These are phyloP conservation scores for Pseudoturritis turrita DNA, from an alignment of 345 rosid genomes.

Conservation along the genomic window DNA sequence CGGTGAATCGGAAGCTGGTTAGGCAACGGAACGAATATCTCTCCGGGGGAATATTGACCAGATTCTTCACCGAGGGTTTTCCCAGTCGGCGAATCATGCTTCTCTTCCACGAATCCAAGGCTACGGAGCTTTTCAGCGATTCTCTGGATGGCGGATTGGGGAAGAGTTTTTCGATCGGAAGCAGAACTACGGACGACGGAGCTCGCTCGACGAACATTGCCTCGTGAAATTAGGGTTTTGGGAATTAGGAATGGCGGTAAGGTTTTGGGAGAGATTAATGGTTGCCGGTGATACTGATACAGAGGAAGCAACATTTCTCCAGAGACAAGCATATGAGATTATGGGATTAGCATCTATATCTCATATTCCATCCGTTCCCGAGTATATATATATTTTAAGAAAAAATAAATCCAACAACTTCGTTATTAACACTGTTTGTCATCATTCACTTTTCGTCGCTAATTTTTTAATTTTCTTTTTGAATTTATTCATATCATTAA, in stretches of 20 bases:
- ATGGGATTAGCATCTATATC: too few relatives aligned
- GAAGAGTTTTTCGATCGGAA: constrained; percentile 38
- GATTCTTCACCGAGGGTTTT: background rate
- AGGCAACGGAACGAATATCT: constrained; percentile 79
- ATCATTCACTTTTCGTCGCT: background rate
- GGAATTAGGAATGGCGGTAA: constrained; percentile 20
- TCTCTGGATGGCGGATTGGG: constrained; percentile 73
- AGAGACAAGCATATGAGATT: background rate
- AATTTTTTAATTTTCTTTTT: background rate
- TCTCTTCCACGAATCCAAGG: constrained; percentile 63
- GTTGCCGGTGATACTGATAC: constrained; percentile 20
- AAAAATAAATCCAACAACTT: too few relatives aligned
- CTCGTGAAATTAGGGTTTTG: constrained; percentile 23
- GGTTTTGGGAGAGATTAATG: constrained; percentile 29
- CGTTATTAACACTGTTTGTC: too few relatives aligned
- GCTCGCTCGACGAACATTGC: constrained; percentile 23
- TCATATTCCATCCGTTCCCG: too few relatives aligned
- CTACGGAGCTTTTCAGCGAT: constrained; percentile 94
- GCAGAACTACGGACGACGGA: constrained; percentile 30
- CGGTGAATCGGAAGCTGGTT: constrained; percentile 55
- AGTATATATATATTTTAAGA: too few relatives aligned
- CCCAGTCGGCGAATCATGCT: background rate
- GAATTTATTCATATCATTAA: background rate
- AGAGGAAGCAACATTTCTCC: constrained; percentile 46
- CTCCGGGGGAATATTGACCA: constrained; percentile 41